These are phyloP conservation scores for Ananas comosus DNA, from an alignment of 176 grass and related monocot genomes.

Conservation along the genomic window DNA sequence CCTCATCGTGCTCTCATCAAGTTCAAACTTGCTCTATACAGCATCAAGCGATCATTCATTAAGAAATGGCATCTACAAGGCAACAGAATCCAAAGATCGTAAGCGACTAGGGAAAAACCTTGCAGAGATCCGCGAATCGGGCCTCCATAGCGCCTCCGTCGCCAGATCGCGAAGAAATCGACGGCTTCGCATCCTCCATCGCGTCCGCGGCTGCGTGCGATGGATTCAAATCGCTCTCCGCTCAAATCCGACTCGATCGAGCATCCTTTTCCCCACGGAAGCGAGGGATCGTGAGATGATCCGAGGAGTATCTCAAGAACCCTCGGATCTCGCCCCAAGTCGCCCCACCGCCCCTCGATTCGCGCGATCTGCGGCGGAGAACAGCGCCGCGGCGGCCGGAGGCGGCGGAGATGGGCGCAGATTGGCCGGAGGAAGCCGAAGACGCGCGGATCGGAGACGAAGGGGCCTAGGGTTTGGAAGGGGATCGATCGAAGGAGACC, in stretches of 20 bases:
- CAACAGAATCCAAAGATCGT: not conserved
- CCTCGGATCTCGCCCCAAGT: not conserved
- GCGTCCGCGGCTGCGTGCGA: not conserved
- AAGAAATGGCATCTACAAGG: not conserved
- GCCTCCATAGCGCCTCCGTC: slow-evolving; percentile 19
- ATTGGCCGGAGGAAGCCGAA: not conserved
- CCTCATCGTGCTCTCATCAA: slow-evolving; percentile 49
- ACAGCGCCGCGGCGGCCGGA: not conserved
- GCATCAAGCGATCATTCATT: slow-evolving; percentile 17
- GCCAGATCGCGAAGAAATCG: slow-evolving; percentile 14
- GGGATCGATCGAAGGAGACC: not conserved
- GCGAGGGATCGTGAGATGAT: not conserved
- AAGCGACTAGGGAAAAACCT: slow-evolving; percentile 5
- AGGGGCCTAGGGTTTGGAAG: slow-evolving; percentile 9
- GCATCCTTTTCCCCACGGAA: not conserved
- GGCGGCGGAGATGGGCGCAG: not conserved
- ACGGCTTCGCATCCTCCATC: slow-evolving; percentile 23
- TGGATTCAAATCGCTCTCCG: not conserved
- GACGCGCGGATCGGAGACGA: not conserved
- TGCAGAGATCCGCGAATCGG: slow-evolving; percentile 18
- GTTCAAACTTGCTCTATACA: slow-evolving; percentile 50
- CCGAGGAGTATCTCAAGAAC: not conserved
- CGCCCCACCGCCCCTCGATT: not conserved
- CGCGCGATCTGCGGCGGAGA: not conserved
- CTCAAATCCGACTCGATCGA: slow-evolving; percentile 10